These are phyloP conservation scores for Schwanniomyces pseudopolymorphus DNA, from an alignment of 805 yeast species.

Conservation along the genomic window DNA sequence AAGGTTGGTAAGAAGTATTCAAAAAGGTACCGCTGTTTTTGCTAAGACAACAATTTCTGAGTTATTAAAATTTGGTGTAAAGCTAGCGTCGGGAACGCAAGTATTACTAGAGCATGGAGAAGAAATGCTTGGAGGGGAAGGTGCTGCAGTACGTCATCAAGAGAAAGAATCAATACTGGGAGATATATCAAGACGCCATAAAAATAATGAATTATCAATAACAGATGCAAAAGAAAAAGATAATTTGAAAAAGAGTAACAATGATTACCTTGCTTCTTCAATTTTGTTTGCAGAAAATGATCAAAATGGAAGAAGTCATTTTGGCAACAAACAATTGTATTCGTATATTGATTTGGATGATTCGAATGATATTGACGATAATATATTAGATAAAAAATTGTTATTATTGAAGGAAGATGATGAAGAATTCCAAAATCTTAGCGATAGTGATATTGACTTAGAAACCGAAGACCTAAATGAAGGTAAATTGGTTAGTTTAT, in stretches of 20 bases:
- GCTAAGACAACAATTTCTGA: slow-evolving; percentile 80
- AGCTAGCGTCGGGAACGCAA: slow-evolving; percentile 86
- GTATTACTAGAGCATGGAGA: slow-evolving; percentile 77
- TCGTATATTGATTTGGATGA: slow-evolving; percentile 33
- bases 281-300: slow-evolving; percentile 21
- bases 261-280: slow-evolving; percentile 24
- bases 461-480: slow-evolving; percentile 20
- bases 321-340: slow-evolving; percentile 23
- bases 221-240: slow-evolving; percentile 2
- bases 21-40: slow-evolving; percentile 72
- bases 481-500: slow-evolving; percentile 57
- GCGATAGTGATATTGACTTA: slow-evolving; percentile 11
- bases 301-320: slow-evolving; percentile 17
- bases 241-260: slow-evolving; percentile 4
- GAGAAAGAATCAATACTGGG: slow-evolving; percentile 4
- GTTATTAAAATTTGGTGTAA: slow-evolving; percentile 76
- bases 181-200: background rate
- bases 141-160: slow-evolving; percentile 47
- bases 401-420: slow-evolving; percentile 25
- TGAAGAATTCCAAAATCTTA: slow-evolving; percentile 21
- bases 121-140: slow-evolving; percentile 73
- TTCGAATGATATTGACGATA: slow-evolving; percentile 20
- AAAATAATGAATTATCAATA: slow-evolving; percentile 8
- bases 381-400: slow-evolving; percentile 20
- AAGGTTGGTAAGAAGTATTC: slow-evolving; percentile 62